These are phyloP conservation scores for Tulasnella sp. DNA, from an alignment of 768 basidiomycete genomes.

Conservation along the genomic window DNA sequence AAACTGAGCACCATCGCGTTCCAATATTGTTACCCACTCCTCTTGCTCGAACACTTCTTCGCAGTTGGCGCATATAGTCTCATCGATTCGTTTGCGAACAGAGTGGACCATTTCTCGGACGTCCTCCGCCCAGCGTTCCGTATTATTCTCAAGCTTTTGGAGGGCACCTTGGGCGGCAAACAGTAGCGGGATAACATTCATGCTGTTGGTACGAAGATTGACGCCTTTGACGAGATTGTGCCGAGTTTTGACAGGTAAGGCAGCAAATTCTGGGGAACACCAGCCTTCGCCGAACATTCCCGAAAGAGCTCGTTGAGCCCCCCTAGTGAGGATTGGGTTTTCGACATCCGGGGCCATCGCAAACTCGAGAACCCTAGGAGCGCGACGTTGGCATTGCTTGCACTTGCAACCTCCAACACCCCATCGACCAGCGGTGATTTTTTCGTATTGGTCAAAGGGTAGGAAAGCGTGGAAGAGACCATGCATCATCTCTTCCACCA, in stretches of 20 bases:
- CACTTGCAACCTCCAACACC: slow-evolving; percentile 76
- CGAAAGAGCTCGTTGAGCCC: slow-evolving; percentile 62
- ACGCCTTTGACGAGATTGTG: slow-evolving; percentile 63
- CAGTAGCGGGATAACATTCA: slow-evolving; percentile 56
- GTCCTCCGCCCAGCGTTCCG: slow-evolving; percentile 46
- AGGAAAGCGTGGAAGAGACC: slow-evolving; percentile 79
- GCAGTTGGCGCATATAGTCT: slow-evolving; percentile 45
- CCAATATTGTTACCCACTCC: slow-evolving; percentile 67
- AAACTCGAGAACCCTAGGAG: slow-evolving; percentile 75
- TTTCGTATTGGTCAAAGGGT: slow-evolving; percentile 67
- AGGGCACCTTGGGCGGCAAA: slow-evolving; percentile 53
- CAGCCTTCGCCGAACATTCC: slow-evolving; percentile 82
- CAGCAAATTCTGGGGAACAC: slow-evolving; percentile 71
- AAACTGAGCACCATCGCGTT: slow-evolving; percentile 58
- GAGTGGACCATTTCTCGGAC: slow-evolving; percentile 54
- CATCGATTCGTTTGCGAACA: slow-evolving; percentile 50
- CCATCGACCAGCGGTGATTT: slow-evolving; percentile 62
- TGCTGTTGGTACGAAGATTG: slow-evolving; percentile 49
- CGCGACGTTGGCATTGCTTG: slow-evolving; percentile 66
- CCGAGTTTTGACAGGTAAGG: slow-evolving; percentile 49
- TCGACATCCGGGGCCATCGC: slow-evolving; percentile 63
- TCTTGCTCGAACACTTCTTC: slow-evolving; percentile 51
- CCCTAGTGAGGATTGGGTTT: slow-evolving; percentile 55
- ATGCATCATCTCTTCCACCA: slow-evolving; percentile 81
- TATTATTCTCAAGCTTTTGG: slow-evolving; percentile 41